Evolutionary conservation across 192 early-diverging fungal species (phyloP), one percentile per base, ranked within the genome.

Genomic region (Coemansia umbellata): DNA sequence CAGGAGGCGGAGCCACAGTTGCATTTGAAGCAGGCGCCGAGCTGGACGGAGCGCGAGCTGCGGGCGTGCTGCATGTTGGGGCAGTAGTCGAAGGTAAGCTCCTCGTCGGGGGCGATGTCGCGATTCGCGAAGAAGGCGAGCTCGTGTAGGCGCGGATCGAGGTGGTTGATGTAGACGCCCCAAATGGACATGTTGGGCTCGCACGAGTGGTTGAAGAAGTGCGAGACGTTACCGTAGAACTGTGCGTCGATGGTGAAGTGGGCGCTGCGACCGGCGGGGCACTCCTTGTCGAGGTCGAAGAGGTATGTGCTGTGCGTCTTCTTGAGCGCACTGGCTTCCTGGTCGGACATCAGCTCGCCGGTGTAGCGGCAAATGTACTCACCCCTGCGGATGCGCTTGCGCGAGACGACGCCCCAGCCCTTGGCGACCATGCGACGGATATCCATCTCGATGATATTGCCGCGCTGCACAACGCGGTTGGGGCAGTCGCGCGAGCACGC

Each of bases 121-220:
- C 81, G 80, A 31, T 78, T 74, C 26, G 97, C 85, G 50, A 99
- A 99, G 31, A 99, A 93, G 23, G 94, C 97, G 42, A 99, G 91
- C 28, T 95, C 83, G 33, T 89, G 82, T 10, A 76, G 22, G 15
- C 83, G 81, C 17, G 83, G 79, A 0, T 90, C 90, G 60, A 96
- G 91, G 45, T 97, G 91, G 33, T 88, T 74, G 35, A 86, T 88
- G 28, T 69, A 77, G 17, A 66, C 67, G 19, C 54, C 57, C 17
- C 55, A 54, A 41, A 69, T 69, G 19, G 27, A 61, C 61, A 92
- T 89, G 49, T 99, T 99, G 6, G 97, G 94, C 19, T 83, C 80
- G 69, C 97, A 99, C 37, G 89, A 91, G 71, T 99, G 97, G 74
- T 99, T 99, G 71, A 99, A 93, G 63, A 99, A 99, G 22, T 94